These are phyloP conservation scores for Cicer arietinum DNA, from an alignment of 306 rosid species.

Conservation along the genomic window DNA sequence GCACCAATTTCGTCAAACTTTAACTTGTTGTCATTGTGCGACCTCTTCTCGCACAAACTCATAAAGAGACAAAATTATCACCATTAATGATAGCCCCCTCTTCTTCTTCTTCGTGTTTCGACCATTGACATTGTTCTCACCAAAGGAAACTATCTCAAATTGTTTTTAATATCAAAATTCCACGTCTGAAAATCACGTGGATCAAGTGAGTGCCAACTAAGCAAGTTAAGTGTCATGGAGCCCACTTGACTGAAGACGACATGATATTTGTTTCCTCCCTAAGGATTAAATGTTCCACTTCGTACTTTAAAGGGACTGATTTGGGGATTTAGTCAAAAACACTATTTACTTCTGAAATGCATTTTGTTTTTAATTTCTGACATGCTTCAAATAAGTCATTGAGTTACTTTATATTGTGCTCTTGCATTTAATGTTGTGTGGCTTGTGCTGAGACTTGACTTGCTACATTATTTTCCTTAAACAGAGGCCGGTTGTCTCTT, in stretches of 20 bases:
- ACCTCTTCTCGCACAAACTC: conserved; percentile 46
- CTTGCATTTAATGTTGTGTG: conserved; percentile 6
- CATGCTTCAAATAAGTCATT: conserved; percentile 7
- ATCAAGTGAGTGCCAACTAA: not conserved
- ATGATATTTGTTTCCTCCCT: not conserved
- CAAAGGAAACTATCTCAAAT: not conserved
- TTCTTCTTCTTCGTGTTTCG: too few species aligned
- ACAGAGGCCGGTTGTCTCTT: conserved; percentile 91
- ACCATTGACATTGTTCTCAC: not conserved
- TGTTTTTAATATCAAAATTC: not conserved
- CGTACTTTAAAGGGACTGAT: not conserved
- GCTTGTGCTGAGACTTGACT: conserved; percentile 19
- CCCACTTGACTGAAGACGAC: conserved; percentile 2
- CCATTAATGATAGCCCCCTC: too few species aligned
- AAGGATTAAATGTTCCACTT: not conserved
- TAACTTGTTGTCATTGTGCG: conserved; percentile 42
- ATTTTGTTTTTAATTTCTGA: not conserved
- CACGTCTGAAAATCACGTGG: not conserved
- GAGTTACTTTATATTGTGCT: conserved; percentile 20
- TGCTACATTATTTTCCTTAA: conserved; percentile 40
- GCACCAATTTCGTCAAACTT: conserved; percentile 46
- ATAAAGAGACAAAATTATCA: not conserved
- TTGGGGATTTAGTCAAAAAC: not conserved
- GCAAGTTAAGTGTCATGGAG: not conserved
- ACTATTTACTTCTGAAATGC: conserved; percentile 19